These are phyloP conservation scores for Datisca glomerata DNA, from an alignment of 306 rosid species.

Conservation along the genomic window DNA sequence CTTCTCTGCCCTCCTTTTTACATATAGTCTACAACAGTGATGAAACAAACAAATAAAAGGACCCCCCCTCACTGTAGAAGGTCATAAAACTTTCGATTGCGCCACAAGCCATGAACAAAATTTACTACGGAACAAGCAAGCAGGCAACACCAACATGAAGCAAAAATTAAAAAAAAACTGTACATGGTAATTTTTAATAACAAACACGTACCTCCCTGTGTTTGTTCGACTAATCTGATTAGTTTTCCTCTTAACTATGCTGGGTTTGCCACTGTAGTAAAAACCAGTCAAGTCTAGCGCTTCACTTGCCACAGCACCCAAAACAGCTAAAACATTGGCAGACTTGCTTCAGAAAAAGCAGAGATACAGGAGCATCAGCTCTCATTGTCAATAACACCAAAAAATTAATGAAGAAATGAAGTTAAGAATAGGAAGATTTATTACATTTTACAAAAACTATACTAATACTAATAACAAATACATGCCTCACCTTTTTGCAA, in stretches of 20 bases:
- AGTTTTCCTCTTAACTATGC: slow-evolving; percentile 35
- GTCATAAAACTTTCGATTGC: too few species aligned
- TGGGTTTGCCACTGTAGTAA: slow-evolving; percentile 84
- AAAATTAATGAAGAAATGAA: background rate
- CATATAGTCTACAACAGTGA: too few species aligned
- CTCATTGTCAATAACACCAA: background rate
- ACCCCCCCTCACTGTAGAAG: too few species aligned
- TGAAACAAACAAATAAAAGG: too few species aligned
- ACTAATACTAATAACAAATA: background rate
- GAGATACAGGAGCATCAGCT: slow-evolving; percentile 24
- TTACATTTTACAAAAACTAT: too few species aligned
- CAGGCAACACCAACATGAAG: background rate
- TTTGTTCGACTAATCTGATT: slow-evolving; percentile 54
- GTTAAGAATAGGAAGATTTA: background rate
- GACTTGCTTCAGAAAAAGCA: slow-evolving; percentile 64
- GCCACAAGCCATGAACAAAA: too few species aligned
- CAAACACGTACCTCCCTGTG: slow-evolving; percentile 42
- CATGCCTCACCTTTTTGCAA: slow-evolving; percentile 64
- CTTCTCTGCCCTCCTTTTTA: too few species aligned
- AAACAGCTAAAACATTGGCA: slow-evolving; percentile 89
- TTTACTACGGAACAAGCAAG: background rate
- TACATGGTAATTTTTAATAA: background rate
- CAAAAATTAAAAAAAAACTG: background rate
- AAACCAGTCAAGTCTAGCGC: slow-evolving; percentile 86
- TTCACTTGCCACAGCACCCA: slow-evolving; percentile 86